These are phyloP conservation scores for Kazachstania viticola DNA, from an alignment of 805 yeast species.

Conservation along the genomic window DNA sequence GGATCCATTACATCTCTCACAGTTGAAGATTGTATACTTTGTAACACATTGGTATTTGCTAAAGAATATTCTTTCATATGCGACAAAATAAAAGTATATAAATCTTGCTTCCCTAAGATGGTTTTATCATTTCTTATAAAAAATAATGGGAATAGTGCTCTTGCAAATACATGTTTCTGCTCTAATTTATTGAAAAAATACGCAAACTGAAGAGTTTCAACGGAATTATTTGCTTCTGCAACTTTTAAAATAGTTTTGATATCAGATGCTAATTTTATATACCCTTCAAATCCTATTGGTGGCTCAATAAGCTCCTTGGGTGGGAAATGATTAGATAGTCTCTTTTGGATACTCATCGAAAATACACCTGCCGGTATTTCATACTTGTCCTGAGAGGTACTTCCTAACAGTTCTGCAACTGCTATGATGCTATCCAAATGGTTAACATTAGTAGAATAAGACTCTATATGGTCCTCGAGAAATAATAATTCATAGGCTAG, in stretches of 20 bases:
- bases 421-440: conserved; percentile 9
- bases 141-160: conserved; percentile 53
- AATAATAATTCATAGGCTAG: conserved; percentile 24
- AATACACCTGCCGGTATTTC: conserved; percentile 28
- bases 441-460: conserved; percentile 7
- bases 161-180: conserved; percentile 35
- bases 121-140: conserved; percentile 51
- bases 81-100: conserved; percentile 29
- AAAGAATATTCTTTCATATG: conserved; percentile 33
- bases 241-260: conserved; percentile 27
- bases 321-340: conserved; percentile 39
- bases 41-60: conserved; percentile 7
- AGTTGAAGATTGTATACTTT: not conserved
- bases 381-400: not conserved
- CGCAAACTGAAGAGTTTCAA: conserved; percentile 26
- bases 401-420: conserved; percentile 4
- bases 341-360: conserved; percentile 36
- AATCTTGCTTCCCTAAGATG: conserved; percentile 39
- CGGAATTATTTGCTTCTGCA: conserved; percentile 18
- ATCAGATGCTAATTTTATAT: conserved; percentile 28
- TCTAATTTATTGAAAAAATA: conserved; percentile 24
- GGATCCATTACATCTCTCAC: conserved; percentile 6
- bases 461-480: conserved; percentile 11
- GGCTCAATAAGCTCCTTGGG: conserved; percentile 26
- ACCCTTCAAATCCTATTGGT: conserved; percentile 21